Evolutionary conservation across 176 grass and related monocot genomes (phyloP), one percentile per base, ranked within the genome.

Genomic region (Musa schizocarpa): DNA sequence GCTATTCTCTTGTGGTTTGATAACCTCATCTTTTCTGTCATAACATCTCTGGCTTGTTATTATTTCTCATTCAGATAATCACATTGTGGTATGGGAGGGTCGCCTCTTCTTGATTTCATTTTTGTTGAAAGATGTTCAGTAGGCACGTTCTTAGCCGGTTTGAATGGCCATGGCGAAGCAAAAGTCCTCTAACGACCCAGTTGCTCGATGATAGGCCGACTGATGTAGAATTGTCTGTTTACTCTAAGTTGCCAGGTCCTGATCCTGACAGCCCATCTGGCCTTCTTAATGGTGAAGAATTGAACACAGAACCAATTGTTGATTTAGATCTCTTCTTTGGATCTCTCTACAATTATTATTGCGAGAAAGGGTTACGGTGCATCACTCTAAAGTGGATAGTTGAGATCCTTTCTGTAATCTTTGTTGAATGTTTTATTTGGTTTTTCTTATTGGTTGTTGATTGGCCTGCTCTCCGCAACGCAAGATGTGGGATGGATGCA

Each of bases 381-480:
- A 99, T 99, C 52, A 52, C 92, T 58, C 87, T 77, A 20, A 99
- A 99, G 83, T 99, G 88, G 95, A 86, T 99, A 74, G 83, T 99
- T 16, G 95, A 92, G 65, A 87, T 94, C 3, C 82, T 91, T 17
- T 87, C 85, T 76, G 86, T 99, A 25, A 81, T 94, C n/a, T 99
- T 99, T 76, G 92, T 94, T 84, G 81, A 94, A 73, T 94, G 88
- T 49, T 99, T 89, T 83, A 99, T 94, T 50, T 86, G 80, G 1
- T 99, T 99, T 79, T 99, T 99, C 78, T 93, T 99, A 75, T 79
- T 99, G 53, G 81, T 88, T 81, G 82, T 99, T 81, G 95, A 99
- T 73, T 99, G 95, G 95, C 80, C 89, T 79, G 85, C 86, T 54
- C 58, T 99, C 6, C 63, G 74, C 2, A 82, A 85, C 65, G 74